Conservation (phyloP, 495 filamentous ascomycete species). For the Podospora appendiculata region DNA sequence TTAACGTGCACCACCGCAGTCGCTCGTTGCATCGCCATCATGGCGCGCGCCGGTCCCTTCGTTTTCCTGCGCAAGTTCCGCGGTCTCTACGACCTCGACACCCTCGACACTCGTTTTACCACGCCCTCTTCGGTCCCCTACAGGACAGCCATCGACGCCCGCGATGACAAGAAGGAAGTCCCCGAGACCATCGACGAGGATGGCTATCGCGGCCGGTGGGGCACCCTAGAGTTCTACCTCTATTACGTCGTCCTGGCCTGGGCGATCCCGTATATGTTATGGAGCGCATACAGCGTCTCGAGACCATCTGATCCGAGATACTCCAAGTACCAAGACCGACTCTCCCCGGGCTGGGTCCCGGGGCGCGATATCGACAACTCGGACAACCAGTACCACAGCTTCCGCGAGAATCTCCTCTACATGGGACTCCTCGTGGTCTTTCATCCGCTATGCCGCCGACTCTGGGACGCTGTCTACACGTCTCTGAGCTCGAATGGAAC, state of each 20-base stretch:
- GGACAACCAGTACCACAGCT: conserved; percentile 79
- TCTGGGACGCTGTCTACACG: conserved; percentile 47
- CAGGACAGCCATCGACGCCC: conserved; percentile 23
- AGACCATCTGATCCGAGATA: conserved; percentile 77
- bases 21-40: neutral
- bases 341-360: conserved; percentile 87
- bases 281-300: conserved; percentile 77
- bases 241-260: conserved; percentile 68
- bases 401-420: conserved; percentile 80
- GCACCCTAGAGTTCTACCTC: conserved; percentile 74
- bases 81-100: conserved; percentile 74
- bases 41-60: conserved; percentile 4
- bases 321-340: conserved; percentile 56
- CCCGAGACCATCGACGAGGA: conserved; percentile 20
- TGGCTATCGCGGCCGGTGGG: conserved; percentile 47
- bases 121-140: conserved; percentile 61
- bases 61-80: conserved; percentile 37
- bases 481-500: neutral
- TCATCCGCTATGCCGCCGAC: conserved; percentile 69
- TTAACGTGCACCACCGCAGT: no score
- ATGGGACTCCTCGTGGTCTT: conserved; percentile 60
- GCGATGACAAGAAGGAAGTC: neutral
- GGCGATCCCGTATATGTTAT: conserved; percentile 84
- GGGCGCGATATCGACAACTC: conserved; percentile 91
- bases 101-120: conserved; percentile 87